Evolutionary conservation across 371 early-diverging fungal species (phyloP).

Genomic region (Mortierella sp.): DNA sequence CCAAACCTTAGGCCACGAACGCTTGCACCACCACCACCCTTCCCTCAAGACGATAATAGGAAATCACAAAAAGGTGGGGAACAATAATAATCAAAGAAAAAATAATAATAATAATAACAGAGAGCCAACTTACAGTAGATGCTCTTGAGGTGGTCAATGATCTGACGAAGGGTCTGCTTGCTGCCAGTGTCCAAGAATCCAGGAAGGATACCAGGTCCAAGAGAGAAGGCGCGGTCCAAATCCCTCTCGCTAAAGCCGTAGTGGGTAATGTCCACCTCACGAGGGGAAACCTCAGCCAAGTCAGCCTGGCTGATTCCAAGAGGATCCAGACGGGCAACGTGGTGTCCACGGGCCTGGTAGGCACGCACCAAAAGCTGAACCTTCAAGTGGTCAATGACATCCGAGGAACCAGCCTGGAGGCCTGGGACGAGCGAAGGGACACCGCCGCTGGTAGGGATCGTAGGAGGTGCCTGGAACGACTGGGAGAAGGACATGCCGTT

Average conservation of each 20-base stretch:
- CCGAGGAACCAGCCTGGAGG: constrained; percentile 51
- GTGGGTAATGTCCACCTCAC: constrained; percentile 86
- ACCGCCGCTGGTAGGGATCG: constrained; percentile 73
- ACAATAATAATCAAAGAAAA: background rate
- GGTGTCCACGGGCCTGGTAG: constrained; percentile 95
- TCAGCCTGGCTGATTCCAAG: constrained; percentile 83
- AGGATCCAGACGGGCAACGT: constrained; percentile 92
- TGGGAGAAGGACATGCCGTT: constrained; percentile 71
- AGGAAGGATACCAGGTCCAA: constrained; percentile 96
- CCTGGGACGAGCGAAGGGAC: constrained; percentile 63
- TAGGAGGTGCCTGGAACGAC: constrained; percentile 84
- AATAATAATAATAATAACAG: background rate
- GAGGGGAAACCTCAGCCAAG: constrained; percentile 68
- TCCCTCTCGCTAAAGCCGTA: constrained; percentile 96
- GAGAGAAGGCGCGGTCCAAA: constrained; percentile 87
- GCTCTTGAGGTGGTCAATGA: constrained; percentile 80
- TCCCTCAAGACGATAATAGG: too few species aligned
- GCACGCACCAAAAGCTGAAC: constrained; percentile 94
- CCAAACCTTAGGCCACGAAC: too few species aligned
- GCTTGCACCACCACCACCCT: too few species aligned
- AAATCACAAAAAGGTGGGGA: too few species aligned
- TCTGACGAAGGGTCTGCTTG: constrained; percentile 87
- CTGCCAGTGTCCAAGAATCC: constrained; percentile 74
- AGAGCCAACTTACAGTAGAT: constrained; percentile 81
- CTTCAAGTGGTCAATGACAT: constrained; percentile 95